A percentile compares a stretch with the other conserved stretches of the same genome.
Conservation (phyloP, 2,329 filamentous ascomycete genomes). For the Camillea tinctor region DNA sequence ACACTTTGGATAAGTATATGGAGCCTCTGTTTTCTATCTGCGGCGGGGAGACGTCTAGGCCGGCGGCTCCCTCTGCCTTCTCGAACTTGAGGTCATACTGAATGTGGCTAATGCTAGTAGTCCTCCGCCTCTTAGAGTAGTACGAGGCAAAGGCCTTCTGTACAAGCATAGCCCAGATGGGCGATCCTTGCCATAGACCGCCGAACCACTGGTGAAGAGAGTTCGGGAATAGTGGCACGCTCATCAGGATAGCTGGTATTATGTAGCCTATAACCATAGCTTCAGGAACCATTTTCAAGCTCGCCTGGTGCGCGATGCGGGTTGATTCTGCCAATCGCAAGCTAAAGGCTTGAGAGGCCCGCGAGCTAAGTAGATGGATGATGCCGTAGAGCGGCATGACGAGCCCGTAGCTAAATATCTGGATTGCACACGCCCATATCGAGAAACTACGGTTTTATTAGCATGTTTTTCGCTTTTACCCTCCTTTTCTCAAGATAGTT, state of each 20-base stretch:
- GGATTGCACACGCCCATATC: constrained; percentile 16
- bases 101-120: background rate
- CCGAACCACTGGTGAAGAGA: constrained; percentile 19
- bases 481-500: background rate
- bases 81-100: constrained; percentile 1
- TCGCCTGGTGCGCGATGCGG: constrained; percentile 3
- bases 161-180: constrained; percentile 13
- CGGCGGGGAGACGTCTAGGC: background rate
- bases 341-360: constrained; percentile 6
- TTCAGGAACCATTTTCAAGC: constrained; percentile 8
- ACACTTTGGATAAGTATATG: background rate
- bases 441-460: constrained; percentile 13
- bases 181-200: constrained; percentile 19
- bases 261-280: constrained; percentile 14
- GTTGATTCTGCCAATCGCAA: constrained; percentile 6
- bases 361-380: constrained; percentile 13
- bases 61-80: background rate
- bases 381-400: constrained; percentile 20
- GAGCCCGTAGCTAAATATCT: constrained; percentile 17
- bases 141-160: constrained; percentile 9
- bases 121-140: background rate
- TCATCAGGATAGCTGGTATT: constrained; percentile 16
- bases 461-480: background rate
- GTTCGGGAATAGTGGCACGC: constrained; percentile 14
- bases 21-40: background rate